A percentile compares a stretch with the other conserved stretches of the same genome.
phyloP scores from a whole-genome alignment of 495 filamentous ascomycete species.

The Hypoxylon fragiforme region DNA sequence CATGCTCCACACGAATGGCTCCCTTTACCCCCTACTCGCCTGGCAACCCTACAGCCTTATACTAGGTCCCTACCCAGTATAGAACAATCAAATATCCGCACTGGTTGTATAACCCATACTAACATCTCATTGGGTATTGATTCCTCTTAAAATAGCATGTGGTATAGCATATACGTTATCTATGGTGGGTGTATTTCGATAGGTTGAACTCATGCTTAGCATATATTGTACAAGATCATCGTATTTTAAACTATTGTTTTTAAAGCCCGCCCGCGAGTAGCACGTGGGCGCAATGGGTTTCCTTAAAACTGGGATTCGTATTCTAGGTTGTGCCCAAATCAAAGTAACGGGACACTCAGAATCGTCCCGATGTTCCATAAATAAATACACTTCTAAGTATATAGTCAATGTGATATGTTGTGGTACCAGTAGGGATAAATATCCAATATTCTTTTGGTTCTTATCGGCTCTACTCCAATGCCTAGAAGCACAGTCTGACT shows the following conservation, averaged over 20 bases:
- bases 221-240: constrained; percentile 6
- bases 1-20: constrained; percentile 20
- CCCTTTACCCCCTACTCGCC: constrained; percentile 6
- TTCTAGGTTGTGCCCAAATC: background rate
- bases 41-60: constrained; percentile 12
- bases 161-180: background rate
- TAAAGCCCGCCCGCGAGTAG: constrained; percentile 3
- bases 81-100: too few species aligned
- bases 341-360: background rate
- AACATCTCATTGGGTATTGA: too few species aligned
- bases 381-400: background rate
- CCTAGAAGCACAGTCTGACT: background rate
- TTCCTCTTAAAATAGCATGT: too few species aligned
- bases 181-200: background rate
- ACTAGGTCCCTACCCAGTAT: background rate
- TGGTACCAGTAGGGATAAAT: background rate
- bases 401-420: background rate
- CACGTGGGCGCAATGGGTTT: constrained; percentile 13
- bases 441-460: background rate
- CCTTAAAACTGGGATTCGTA: background rate
- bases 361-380: background rate
- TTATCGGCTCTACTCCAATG: background rate
- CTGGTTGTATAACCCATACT: too few species aligned
- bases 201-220: constrained; percentile 3
- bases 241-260: constrained; percentile 4